Base-by-base conservation (phyloP, 2,329 filamentous ascomycete genomes). In the Epichloe sp. region DNA sequence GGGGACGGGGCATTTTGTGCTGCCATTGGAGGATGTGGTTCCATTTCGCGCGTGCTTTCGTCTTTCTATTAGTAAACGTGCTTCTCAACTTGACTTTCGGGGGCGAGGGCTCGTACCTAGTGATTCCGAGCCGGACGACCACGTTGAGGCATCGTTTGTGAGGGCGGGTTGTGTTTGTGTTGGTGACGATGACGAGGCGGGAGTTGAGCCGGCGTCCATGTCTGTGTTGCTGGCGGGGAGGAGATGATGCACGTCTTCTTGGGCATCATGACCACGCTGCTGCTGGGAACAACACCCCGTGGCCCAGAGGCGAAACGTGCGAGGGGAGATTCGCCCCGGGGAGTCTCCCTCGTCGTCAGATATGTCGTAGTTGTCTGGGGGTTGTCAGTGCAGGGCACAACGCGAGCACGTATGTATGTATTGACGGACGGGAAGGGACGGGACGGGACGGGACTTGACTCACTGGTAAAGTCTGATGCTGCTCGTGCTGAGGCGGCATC, bases 321-420 rank as follows among this genome's bases (percentile, higher is more conserved):
- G 67, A 1, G 19, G 71, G 69, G 66, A 68, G 31, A 76, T 68
- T 1, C 65, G 65, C 1, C 62, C 65, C 4, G 19, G 62, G 0
- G 63, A 61, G 21, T 65, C 64, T 2, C 68, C 71, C 52, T 77
- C 72, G 19, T 66, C 62, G 48, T 73, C 70, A 0, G 64, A 68
- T 17, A 71, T 60, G 35, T 65, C 63, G 36, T 58, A 58, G n/a
- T 49, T 2, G 36, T 55, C 56, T 8, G 55, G 42, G 19, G 23
- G 19, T 21, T 7, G 21, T 21, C 21, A 21, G 21, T 21, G 19
- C 19, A 21, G 19, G 19, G 19, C 19, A 21, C 19, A 21, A 21
- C 19, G 19, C 21, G 21, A 4, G 21, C 21, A 21, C 21, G 21
- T 3, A 21, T 21, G 21, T 3, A 21, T 21, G 19, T 21, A 4